Evolutionary conservation across 2,329 filamentous ascomycete species (phyloP), one percentile per base, ranked within the genome.

Genomic region (Colletotrichum euphorbiae): DNA sequence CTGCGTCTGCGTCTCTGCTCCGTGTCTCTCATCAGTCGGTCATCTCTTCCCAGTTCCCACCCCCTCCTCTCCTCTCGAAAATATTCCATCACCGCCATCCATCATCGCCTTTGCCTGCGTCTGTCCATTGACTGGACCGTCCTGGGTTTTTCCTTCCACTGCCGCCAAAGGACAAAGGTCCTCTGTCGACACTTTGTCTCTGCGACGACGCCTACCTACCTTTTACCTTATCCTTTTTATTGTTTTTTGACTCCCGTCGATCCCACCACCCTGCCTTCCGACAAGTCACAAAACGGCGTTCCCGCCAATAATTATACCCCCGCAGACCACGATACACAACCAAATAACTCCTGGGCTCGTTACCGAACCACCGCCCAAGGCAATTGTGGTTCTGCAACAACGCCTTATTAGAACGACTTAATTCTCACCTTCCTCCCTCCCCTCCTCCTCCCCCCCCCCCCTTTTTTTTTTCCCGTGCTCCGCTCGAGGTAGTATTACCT

Each of bases 121-220:
- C 66, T 57, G 61, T 62, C 64, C 69, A 70, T 70, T 70, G 69
- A 70, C 52, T 70, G 69, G 62, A 70, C 57, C 24, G 55, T 59
- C 50, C 51, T 56, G 55, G 52, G 21, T 13, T 28, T 17, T 51
- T 36, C 33, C 45, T 55, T 43, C 45, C 45, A 33, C 40, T 13
- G 40, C 21, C 21, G 17, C 24, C 51, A 63, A 40, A 43, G 21
- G 63, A 67, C 59, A 51, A 57, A 56, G 52, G 43, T 36, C 38
- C 28, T 15, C 48, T 6, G n/a, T 48, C 50, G 33, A 61, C 43
- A 21, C 48, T 60, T 60, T 67, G 66, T 43, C 28, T 56, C 51
- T 43, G 42, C 62, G 48, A 61, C 56, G 38, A 55, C 46, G 43
- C 38, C 48, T 28, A 4, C 28, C 28, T 28, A 28, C 28, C 28